Evolutionary conservation across 805 yeast species (phyloP), one percentile per base, ranked within the genome.

Genomic region (Candida morakotiae): DNA sequence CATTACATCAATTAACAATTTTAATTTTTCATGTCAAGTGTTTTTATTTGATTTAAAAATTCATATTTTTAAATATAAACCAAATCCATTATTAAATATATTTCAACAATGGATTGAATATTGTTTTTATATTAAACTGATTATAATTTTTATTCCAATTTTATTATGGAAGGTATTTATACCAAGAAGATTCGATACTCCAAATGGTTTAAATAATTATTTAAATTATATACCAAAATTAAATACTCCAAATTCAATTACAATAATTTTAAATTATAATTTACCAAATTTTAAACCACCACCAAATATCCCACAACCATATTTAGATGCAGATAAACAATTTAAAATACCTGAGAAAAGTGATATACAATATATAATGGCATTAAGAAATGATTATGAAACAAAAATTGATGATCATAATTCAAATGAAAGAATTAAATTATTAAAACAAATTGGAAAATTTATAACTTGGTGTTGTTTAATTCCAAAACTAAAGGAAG

Each of bases 281-380:
- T 55, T 56, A 1, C 33, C 52, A 31, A 50, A 58, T 3, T 47
- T 58, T 3, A 53, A 56, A 3, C 61, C 64, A 15, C 75, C 77
- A 16, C 69, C 73, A 1, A 64, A 58, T 10, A 40, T 68, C 10
- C 77, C 77, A 2, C 55, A 53, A 25, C 74, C 76, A 0, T 70
- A 58, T 44, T 44, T 72, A 26, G 64, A 64, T 32, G 63, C 64
- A 2, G 69, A 69, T 21, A 67, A 64, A 35, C 55, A 53, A 24
- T 46, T 71, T 3, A 53, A 59, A 5, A 53, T 60, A 6, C 77
- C 78, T 0, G 54, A 51, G 1, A 55, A 62, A 34, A 53, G 50
- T 27, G 66, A 64, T 38, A 47, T 62, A 1, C 58, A 58, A 11
- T 38, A 45, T n/a, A 62, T 51, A 0, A 37, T 64, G 8, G 49